Evolutionary conservation across 352 stramenopile species (phyloP).

Genomic region (Globisporangium orthogonon): DNA sequence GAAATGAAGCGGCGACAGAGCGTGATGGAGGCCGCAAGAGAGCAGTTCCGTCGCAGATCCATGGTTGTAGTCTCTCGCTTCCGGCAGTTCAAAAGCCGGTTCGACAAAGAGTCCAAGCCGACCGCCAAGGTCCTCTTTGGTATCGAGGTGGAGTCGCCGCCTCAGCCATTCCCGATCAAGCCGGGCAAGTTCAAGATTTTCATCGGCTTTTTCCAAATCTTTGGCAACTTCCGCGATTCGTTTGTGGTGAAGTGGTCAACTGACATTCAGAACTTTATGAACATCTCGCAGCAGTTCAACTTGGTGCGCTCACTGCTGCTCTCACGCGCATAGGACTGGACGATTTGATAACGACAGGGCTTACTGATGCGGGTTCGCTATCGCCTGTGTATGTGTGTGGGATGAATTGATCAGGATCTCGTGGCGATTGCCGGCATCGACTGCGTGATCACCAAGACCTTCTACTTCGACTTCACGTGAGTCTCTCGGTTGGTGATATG

Average conservation of each 20-base stretch:
- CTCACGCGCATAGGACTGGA: not conserved
- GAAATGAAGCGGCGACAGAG: constrained; percentile 11
- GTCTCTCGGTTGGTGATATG: constrained; percentile 2
- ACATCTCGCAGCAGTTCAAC: constrained; percentile 65
- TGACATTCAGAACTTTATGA: constrained; percentile 53
- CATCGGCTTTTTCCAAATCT: constrained; percentile 79
- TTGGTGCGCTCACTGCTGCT: constrained; percentile 25
- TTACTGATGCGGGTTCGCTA: not conserved
- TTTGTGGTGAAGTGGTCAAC: constrained; percentile 65
- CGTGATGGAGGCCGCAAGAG: constrained; percentile 18
- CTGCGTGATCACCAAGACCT: constrained; percentile 65
- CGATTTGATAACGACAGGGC: too few relatives aligned
- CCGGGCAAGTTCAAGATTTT: constrained; percentile 78
- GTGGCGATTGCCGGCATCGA: constrained; percentile 66
- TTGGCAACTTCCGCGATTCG: constrained; percentile 63
- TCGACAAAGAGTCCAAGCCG: constrained; percentile 17
- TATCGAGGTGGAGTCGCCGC: constrained; percentile 38
- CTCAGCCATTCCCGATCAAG: constrained; percentile 42
- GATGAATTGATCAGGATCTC: constrained; percentile 33
- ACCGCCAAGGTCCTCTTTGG: constrained; percentile 46
- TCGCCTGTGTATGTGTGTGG: not conserved
- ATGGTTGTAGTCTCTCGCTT: constrained; percentile 16
- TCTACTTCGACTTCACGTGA: constrained; percentile 75
- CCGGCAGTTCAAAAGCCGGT: constrained; percentile 22
- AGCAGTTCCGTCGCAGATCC: constrained; percentile 19